These are phyloP conservation scores for Epithele typhae DNA, from an alignment of 768 basidiomycete genomes.

Conservation along the genomic window DNA sequence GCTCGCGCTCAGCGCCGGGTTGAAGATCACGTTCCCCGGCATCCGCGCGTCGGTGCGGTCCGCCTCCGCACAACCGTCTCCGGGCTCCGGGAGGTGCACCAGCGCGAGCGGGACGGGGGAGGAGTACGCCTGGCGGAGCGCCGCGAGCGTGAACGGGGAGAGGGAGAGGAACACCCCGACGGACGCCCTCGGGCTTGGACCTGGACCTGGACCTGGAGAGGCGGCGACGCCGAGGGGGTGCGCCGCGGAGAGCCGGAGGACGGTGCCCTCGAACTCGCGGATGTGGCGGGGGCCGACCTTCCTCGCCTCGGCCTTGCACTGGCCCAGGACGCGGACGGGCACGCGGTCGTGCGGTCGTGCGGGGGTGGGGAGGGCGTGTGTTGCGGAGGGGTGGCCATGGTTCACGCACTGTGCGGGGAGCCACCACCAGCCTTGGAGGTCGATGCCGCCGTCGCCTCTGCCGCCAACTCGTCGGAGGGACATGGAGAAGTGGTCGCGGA, in stretches of 20 bases:
- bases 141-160: slow-evolving; percentile 71
- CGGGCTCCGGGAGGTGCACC: slow-evolving; percentile 57
- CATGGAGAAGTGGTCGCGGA: slow-evolving; percentile 74
- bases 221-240: background rate
- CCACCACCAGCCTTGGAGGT: slow-evolving; percentile 94
- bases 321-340: slow-evolving; percentile 73
- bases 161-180: slow-evolving; percentile 81
- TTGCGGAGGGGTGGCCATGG: background rate
- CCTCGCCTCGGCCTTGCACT: slow-evolving; percentile 90
- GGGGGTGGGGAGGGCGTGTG: background rate
- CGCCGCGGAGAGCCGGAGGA: slow-evolving; percentile 40
- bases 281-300: slow-evolving; percentile 76
- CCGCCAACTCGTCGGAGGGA: slow-evolving; percentile 75
- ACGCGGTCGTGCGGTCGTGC: slow-evolving; percentile 27
- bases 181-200: slow-evolving; percentile 26
- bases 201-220: background rate
- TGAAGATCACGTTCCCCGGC: slow-evolving; percentile 59
- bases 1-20: slow-evolving; percentile 55
- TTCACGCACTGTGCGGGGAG: slow-evolving; percentile 43
- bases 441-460: slow-evolving; percentile 85
- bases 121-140: slow-evolving; percentile 65
- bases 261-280: slow-evolving; percentile 89
- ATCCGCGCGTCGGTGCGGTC: slow-evolving; percentile 7
- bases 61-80: background rate
- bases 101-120: slow-evolving; percentile 79